Conservation (phyloP, 2,329 filamentous ascomycete genomes). For the Sporothrix protearum region DNA sequence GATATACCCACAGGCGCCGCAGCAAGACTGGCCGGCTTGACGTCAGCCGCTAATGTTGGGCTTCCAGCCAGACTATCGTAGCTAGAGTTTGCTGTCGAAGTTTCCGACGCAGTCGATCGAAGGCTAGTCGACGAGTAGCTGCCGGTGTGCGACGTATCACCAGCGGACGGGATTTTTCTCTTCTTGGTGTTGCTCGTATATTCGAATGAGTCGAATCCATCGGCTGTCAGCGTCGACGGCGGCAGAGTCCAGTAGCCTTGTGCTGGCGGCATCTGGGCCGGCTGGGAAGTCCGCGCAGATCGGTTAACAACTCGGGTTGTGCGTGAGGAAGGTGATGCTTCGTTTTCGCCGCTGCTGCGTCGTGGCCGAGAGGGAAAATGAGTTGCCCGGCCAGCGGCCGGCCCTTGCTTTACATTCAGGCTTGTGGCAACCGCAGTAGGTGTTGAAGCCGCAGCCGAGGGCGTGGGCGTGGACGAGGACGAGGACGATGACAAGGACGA, state of each 20-base stretch:
- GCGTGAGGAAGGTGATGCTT: slow-evolving; percentile 32
- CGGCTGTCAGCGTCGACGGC: slow-evolving; percentile 67
- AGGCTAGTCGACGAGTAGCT: slow-evolving; percentile 41
- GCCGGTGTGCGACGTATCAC: slow-evolving; percentile 56
- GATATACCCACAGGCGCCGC: slow-evolving; percentile 68
- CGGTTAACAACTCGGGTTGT: slow-evolving; percentile 23
- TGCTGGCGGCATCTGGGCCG: slow-evolving; percentile 9
- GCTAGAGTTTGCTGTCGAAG: slow-evolving; percentile 26
- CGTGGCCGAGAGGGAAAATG: not conserved
- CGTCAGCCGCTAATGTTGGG: slow-evolving; percentile 33
- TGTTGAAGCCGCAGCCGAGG: not conserved
- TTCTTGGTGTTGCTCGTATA: slow-evolving; percentile 99
- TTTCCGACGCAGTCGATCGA: slow-evolving; percentile 33
- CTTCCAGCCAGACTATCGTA: slow-evolving; percentile 21
- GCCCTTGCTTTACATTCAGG: not conserved
- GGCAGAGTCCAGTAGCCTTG: slow-evolving; percentile 48
- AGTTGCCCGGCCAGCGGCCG: not conserved
- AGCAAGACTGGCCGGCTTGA: slow-evolving; percentile 50
- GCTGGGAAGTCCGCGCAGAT: slow-evolving; percentile 6
- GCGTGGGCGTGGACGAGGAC: no score
- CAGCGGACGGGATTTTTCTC: slow-evolving; percentile 89
- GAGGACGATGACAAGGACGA: not conserved
- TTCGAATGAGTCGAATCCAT: slow-evolving; percentile 96
- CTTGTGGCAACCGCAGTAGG: not conserved
- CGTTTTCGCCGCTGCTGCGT: slow-evolving; percentile 58